Evolutionary conservation across 805 yeast species (phyloP), one percentile per base, ranked within the genome.

Genomic region (Teunomyces aglyptinius): DNA sequence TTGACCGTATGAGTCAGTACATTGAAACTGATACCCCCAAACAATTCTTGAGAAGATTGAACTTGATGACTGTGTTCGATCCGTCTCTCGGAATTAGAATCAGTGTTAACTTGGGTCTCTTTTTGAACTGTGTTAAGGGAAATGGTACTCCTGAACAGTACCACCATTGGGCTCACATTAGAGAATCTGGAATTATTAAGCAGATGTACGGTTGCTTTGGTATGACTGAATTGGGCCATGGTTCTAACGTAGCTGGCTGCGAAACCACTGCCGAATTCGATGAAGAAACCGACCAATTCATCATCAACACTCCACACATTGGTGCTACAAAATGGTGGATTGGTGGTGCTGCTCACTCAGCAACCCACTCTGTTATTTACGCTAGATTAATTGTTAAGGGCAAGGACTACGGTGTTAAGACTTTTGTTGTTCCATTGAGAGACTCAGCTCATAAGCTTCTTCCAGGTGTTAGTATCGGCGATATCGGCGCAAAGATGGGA

Each of bases 201-300:
- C 66, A 64, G 38, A 51, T 70, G 39, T 86, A 83, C 59, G 97
- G 97, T 22, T 90, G 96, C 67, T 89, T 89, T 68, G 89, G 86
- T 39, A 89, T 89, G 97, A 90, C 96, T 12, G 97, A 89, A 69
- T 64, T 89, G 56, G 96, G 89, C 6, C 97, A 89, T 63, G 66
- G 66, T 19, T 88, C 96, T 10, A 91, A 91, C 64, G 97, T 91
- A 38, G 96, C 96, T 3, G 95, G 88, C 19, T 74, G 89, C 50
- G 96, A 91, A 67, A 91, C 97, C n/a, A 86, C 90, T 12, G 66
- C 66, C 33, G 57, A 75, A 38, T 71, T 68, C 44, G 77, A 73
- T 50, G 58, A 57, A 41, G 63, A 60, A 45, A 63, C 61, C 19
- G 77, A 72, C 53, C 72, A 71, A 55, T 73, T 73, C 49, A 54